Base-by-base conservation (phyloP, 2,329 filamentous ascomycete genomes). In the Microdochium paspali region DNA sequence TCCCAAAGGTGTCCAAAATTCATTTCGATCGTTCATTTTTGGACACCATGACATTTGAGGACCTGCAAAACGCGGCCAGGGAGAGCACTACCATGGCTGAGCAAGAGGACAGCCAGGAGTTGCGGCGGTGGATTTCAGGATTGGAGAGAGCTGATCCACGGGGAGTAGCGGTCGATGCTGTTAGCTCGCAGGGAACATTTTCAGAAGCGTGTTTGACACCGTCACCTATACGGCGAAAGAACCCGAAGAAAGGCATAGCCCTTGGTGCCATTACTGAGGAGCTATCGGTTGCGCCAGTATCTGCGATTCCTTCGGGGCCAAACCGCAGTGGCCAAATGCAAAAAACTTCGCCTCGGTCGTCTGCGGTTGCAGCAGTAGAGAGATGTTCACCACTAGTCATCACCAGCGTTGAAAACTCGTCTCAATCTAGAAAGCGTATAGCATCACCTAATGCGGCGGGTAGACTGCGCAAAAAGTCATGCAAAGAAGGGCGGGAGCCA, bases 1-100 rank as follows among this genome's bases (percentile, higher is more conserved):
- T 95, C 57, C 85, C 90, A 1, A 72, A 77, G 2, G 79, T 91
- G 3, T 74, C 79, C 48, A 94, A 91, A 58, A 72, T 94, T 10
- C 88, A 95, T 56, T 77, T 75, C 50, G 89, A 95, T 60, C 75
- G 89, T 23, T 77, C 77, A 2, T 86, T 79, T 59, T 69, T 73
- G 21, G 86, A 94, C 49, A 75, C 81, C 1, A 68, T 87, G 18
- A 79, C 81, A 0, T 87, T 90, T 52, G 64, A 74, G 1, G 82
- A 89, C 46, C 68, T 95, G 3, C 85, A 90, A 54, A 60, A 72
- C 5, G 71, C 87, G 58, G 88, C 86, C 0, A 62, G 70, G 25
- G 67, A 76, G 25, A 79, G 83, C 18, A 73, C 68, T 18, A 71
- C 69, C 28, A 60, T 68, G 2, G 69, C 75, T 0, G 62, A 63